These are phyloP conservation scores for Paraphaeosphaeria minitans DNA, from an alignment of 2,329 filamentous ascomycete genomes.

Conservation along the genomic window DNA sequence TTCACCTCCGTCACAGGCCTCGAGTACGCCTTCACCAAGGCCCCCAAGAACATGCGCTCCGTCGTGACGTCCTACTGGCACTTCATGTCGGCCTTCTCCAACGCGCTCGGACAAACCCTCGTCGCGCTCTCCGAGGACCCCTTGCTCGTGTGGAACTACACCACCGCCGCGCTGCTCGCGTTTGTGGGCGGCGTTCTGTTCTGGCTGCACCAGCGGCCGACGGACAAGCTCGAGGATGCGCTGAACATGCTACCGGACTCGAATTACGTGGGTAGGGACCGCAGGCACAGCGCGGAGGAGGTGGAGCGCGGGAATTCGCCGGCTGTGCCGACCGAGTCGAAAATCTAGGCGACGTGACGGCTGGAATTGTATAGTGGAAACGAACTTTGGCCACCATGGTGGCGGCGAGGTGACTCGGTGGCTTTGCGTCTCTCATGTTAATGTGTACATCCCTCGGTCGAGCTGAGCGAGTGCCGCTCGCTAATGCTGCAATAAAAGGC, in stretches of 20 bases:
- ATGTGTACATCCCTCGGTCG: neutral
- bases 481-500: neutral
- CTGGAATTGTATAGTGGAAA: neutral
- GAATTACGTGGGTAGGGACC: conserved; percentile 39
- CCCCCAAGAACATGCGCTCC: conserved; percentile 79
- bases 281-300: conserved; percentile 33
- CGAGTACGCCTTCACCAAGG: conserved; percentile 79
- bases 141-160: conserved; percentile 74
- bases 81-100: conserved; percentile 72
- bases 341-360: neutral
- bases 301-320: conserved; percentile 11
- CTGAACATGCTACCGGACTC: conserved; percentile 64
- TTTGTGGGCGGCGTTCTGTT: conserved; percentile 67
- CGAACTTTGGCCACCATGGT: neutral
- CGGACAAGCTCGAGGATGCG: conserved; percentile 71
- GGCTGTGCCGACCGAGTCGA: neutral
- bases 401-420: neutral
- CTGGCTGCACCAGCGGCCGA: conserved; percentile 69
- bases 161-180: conserved; percentile 64
- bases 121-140: conserved; percentile 67
- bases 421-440: neutral
- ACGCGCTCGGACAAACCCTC: conserved; percentile 73
- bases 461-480: neutral
- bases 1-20: conserved; percentile 66
- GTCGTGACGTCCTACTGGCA: conserved; percentile 72